These are phyloP conservation scores for Talaromyces sp. DNA, from an alignment of 2,329 filamentous ascomycete genomes.

Conservation along the genomic window DNA sequence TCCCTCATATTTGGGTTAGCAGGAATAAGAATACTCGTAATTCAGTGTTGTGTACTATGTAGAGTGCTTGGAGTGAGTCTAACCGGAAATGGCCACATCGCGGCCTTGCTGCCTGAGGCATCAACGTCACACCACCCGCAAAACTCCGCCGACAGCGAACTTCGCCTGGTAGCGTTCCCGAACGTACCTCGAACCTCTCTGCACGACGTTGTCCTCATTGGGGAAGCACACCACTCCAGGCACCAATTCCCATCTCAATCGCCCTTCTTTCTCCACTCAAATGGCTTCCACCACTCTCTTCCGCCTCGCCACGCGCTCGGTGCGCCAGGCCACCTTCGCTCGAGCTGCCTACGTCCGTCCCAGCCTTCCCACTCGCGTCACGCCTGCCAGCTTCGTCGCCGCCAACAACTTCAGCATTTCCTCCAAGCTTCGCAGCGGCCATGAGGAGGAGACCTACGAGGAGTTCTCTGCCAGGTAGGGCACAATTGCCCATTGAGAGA, in stretches of 20 bases:
- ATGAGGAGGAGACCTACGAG: slow-evolving; percentile 96
- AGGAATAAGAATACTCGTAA: no score
- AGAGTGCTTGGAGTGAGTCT: background rate
- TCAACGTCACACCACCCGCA: slow-evolving; percentile 15
- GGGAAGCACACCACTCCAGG: slow-evolving; percentile 8
- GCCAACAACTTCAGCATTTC: slow-evolving; percentile 60
- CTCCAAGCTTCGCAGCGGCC: slow-evolving; percentile 55
- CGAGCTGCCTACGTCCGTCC: slow-evolving; percentile 57
- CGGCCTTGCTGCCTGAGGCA: slow-evolving; percentile 12
- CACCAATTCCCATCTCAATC: slow-evolving; percentile 3
- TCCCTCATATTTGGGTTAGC: no score
- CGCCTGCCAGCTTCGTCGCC: slow-evolving; percentile 46
- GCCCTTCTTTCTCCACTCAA: slow-evolving; percentile 23
- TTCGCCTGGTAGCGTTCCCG: slow-evolving; percentile 2
- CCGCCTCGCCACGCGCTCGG: slow-evolving; percentile 65
- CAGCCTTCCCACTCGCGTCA: slow-evolving; percentile 51
- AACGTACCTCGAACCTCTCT: slow-evolving; percentile 4
- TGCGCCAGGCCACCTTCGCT: slow-evolving; percentile 54
- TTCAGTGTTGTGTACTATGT: no score
- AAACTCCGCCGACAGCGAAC: slow-evolving; percentile 12
- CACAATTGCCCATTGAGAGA: slow-evolving; percentile 20
- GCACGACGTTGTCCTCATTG: slow-evolving; percentile 9
- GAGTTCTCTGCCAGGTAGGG: slow-evolving; percentile 94
- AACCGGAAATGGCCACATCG: slow-evolving; percentile 4
- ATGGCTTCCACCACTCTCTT: slow-evolving; percentile 66